Base-by-base conservation (phyloP, 1,284 basidiomycete species). In the Fomitopsis schrenkii region DNA sequence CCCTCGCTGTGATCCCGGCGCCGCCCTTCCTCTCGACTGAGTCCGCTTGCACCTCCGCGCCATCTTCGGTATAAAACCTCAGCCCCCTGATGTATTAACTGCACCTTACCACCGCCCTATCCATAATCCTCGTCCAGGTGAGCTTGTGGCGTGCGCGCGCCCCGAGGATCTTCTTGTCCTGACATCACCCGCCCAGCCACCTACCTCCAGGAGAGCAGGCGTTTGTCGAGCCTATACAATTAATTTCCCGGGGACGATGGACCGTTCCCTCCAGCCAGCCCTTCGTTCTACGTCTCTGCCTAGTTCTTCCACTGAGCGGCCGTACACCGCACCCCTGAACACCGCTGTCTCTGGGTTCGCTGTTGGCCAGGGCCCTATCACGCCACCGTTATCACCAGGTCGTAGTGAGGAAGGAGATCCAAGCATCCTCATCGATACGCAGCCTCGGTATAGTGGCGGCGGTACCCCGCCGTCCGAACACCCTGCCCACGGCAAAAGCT, bases 371-470 rank as follows among this genome's bases (percentile, higher is more conserved):
- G 76, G 73, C 9, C 75, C 77, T 15, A 75, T 78, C 35, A 78
- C 75, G 33, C 77, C 77, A 7, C 77, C 77, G 5, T 64, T 76
- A 30, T 79, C 77, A n/a, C 77, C 77, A 14, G 68, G 64, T 10
- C 68, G 71, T n/a, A 73, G 71, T 56, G 73, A 75, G 38, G 70
- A 72, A 38, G 71, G 70, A 12, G 68, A 70, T 36, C 65, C 66
- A 40, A 66, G 66, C 12, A 68, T 74, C 40, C 60, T 68, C 55
- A 66, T 74, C 56, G 73, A 74, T 61, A 45, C 71, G 15, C 67
- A 72, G 55, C 66, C 71, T 35, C 67, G 70, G 40, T 71, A 70
- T 60, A 71, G 70, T 57, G 65, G 68, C 36, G 66, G 45, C 26
- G 58, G 40, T 42, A 22, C 42, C 35, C 35, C 33, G 14, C 55